Evolutionary conservation across 768 basidiomycete genomes (phyloP).

Genomic region (Pisolithus tinctorius): DNA sequence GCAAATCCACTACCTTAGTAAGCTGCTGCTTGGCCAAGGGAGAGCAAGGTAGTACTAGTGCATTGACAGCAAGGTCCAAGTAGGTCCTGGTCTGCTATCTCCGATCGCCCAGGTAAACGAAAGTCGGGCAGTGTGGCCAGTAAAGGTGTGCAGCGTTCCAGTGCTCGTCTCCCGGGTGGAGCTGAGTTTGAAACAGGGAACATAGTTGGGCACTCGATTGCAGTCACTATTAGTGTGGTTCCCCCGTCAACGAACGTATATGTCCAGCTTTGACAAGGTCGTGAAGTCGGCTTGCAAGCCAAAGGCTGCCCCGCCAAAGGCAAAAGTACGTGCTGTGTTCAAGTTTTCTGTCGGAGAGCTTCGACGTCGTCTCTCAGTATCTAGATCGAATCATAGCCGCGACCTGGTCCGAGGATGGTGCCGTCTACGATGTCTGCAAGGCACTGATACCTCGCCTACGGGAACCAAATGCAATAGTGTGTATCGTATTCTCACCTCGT

Average conservation of each 20-base stretch:
- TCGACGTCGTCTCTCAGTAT: conserved; percentile 49
- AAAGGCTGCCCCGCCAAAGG: conserved; percentile 90
- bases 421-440: conserved; percentile 88
- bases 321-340: conserved; percentile 56
- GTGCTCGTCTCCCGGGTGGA: not conserved
- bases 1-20: no score
- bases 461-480: conserved; percentile 87
- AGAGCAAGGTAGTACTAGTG: no score
- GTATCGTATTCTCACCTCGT: conserved; percentile 21
- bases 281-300: conserved; percentile 97
- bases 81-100: no score
- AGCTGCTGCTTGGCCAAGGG: no score
- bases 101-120: no score
- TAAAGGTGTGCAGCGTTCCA: no score
- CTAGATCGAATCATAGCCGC: conserved; percentile 94
- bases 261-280: conserved; percentile 85
- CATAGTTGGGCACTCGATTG: conserved; percentile 3
- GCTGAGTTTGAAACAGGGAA: conserved; percentile 23
- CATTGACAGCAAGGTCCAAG: no score
- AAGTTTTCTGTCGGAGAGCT: not conserved
- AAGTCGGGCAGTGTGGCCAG: no score
- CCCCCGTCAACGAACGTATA: conserved; percentile 32
- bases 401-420: conserved; percentile 94
- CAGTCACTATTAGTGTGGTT: not conserved
- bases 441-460: conserved; percentile 78